Base-by-base conservation (phyloP, 1,139 yeast species). In the Hyphopichia khmerensis region DNA sequence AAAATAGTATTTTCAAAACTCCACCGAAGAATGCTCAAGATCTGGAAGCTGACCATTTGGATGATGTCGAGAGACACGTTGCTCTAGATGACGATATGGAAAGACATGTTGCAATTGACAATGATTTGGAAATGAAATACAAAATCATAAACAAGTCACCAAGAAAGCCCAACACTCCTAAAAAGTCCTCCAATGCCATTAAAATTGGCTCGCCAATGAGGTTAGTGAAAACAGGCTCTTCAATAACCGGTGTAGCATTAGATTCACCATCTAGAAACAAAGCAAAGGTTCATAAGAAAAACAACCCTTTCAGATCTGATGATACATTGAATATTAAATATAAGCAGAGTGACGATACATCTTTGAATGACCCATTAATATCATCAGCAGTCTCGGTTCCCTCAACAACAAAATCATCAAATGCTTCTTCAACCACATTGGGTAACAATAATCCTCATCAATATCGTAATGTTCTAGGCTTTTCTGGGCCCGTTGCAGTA, bases 161-260 rank as follows among this genome's bases (percentile, higher is more conserved):
- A 15, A 30, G 16, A 14, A 42, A 39, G 36, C 18, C 24, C 8
- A 34, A 24, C 11, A 16, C 36, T 14, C 33, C 36, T 15, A 32
- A 27, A 13, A 57, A 50, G 36, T 51, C 49, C 33, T 21, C 31
- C 3, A 50, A 64, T 19, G 70, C 75, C 3, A 72, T 72, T 36
- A 72, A 72, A 48, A 69, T 72, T 42, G 66, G 68, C 6, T 67
- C 73, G 2, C 77, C 78, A 1, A 57, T 70, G 27, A 62, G 61
- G 43, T 49, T 70, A 34, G 60, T 67, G 14, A 67, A 60, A 47
- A 57, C 58, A 19, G 66, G 67, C n/a, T 51, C 58, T 3, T 47
- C 57, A 1, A 55, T 66, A n/a, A 62, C 66, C 2, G 65, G 65
- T 5, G 45, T 62, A 15, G 47, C 39, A 2, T 8, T 39, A 4